A percentile compares a stretch with the other conserved stretches of the same genome.
These are phyloP conservation scores for Ophiostoma ulmi DNA, from an alignment of 2,329 filamentous ascomycete species.

Conservation along the genomic window DNA sequence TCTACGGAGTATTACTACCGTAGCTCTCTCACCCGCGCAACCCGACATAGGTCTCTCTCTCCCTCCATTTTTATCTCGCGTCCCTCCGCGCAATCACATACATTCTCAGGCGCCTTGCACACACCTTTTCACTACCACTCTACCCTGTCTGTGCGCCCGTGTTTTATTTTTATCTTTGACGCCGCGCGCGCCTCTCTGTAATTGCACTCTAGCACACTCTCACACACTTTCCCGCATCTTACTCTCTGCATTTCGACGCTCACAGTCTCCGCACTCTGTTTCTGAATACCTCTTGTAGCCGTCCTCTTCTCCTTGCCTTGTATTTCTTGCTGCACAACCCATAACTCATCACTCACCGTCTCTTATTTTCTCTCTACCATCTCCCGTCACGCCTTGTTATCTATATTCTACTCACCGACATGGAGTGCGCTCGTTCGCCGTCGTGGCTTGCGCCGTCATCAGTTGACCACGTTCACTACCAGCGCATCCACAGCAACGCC, in stretches of 20 bases:
- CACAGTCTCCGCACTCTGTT: neutral
- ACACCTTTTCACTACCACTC: neutral
- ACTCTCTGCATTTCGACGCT: neutral
- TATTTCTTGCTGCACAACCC: neutral
- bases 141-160: conserved; percentile 1
- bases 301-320: neutral
- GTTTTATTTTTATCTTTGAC: neutral
- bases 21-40: neutral
- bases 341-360: neutral
- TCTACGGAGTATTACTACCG: neutral
- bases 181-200: neutral
- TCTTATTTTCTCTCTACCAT: neutral
- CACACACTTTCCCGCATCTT: neutral
- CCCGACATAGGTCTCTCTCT: neutral
- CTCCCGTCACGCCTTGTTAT: neutral
- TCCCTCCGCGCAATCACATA: neutral
- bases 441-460: neutral
- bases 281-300: neutral
- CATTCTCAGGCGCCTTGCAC: neutral
- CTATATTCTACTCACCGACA: neutral
- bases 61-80: too few species aligned
- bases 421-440: neutral
- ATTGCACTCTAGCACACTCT: neutral
- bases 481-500: neutral
- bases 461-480: neutral